A percentile compares a stretch with the other conserved stretches of the same genome.
phyloP scores from a whole-genome alignment of 1,284 basidiomycete species.

The Ceratobasidium sp. region DNA sequence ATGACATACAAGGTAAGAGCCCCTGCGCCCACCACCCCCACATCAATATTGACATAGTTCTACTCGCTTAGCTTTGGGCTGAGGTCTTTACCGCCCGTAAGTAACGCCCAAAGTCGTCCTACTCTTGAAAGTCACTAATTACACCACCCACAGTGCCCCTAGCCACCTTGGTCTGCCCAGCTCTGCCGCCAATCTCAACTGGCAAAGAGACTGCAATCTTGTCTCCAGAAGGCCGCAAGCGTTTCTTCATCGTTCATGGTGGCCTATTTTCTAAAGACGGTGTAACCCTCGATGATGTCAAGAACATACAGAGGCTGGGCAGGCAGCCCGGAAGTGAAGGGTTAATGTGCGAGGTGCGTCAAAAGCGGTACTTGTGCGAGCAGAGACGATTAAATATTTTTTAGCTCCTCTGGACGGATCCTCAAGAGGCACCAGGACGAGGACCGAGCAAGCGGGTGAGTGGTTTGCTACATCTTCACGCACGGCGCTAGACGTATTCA shows the following conservation, averaged over 20 bases:
- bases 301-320: conserved; percentile 86
- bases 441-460: conserved; percentile 93
- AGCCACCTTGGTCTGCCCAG: conserved; percentile 77
- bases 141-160: conserved; percentile 75
- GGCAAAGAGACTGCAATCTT: conserved; percentile 67
- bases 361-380: background rate
- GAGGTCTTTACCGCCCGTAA: conserved; percentile 89
- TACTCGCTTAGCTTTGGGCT: conserved; percentile 78
- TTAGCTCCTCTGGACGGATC: conserved; percentile 91
- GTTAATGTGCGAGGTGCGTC: conserved; percentile 79
- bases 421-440: conserved; percentile 88
- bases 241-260: conserved; percentile 96
- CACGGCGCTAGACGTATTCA: conserved; percentile 3
- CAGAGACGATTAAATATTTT: background rate
- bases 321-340: conserved; percentile 95
- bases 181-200: conserved; percentile 55
- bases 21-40: too few species aligned
- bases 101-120: conserved; percentile 53
- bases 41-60: conserved; percentile 28
- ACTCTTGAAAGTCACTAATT: background rate
- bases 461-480: conserved; percentile 50
- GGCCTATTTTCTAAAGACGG: conserved; percentile 96
- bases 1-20: conserved; percentile 91
- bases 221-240: conserved; percentile 83
- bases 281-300: conserved; percentile 92